Conservation (phyloP, 129 eudicot genomes). For the Helianthus tuberosus region DNA sequence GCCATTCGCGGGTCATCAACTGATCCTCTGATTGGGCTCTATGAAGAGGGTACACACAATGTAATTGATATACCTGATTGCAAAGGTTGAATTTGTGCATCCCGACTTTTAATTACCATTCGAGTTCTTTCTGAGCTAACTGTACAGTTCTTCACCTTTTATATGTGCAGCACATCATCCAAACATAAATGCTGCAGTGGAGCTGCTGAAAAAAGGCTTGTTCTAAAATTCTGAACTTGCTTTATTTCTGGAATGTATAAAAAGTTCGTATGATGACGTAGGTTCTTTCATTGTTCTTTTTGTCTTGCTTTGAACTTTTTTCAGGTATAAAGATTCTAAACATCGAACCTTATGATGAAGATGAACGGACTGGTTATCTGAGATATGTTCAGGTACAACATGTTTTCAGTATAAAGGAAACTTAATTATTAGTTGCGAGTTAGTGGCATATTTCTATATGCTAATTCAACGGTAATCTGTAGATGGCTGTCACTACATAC, state of each 20-base stretch:
- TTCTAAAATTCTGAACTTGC: slow-evolving; percentile 7
- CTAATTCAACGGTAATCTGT: slow-evolving; percentile 26
- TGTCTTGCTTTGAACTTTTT: slow-evolving; percentile 1
- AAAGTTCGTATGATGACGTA: not conserved
- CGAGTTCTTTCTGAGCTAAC: slow-evolving; percentile 15
- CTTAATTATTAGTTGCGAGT: not conserved
- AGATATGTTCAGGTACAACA: slow-evolving; percentile 86
- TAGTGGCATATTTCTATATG: slow-evolving; percentile 19
- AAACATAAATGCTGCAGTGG: slow-evolving; percentile 84
- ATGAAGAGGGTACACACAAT: slow-evolving; percentile 93
- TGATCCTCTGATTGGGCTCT: slow-evolving; percentile 84
- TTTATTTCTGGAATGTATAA: slow-evolving; percentile 1
- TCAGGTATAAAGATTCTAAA: slow-evolving; percentile 71
- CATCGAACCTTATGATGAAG: slow-evolving; percentile 91
- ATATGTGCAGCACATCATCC: slow-evolving; percentile 89
- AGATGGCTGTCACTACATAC: slow-evolving; percentile 99
- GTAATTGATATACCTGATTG: slow-evolving; percentile 90
- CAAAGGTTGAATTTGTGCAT: slow-evolving; percentile 58
- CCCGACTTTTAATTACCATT: not conserved
- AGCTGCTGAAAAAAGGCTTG: slow-evolving; percentile 66
- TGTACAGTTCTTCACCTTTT: slow-evolving; percentile 17
- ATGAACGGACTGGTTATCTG: slow-evolving; percentile 73
- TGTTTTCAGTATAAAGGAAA: slow-evolving; percentile 19
- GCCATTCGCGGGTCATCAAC: slow-evolving; percentile 80
- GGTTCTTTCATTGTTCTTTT: slow-evolving; percentile 3